Conservation (phyloP, 176 grass and related monocot genomes). For the Chrysopogon serrulatus region DNA sequence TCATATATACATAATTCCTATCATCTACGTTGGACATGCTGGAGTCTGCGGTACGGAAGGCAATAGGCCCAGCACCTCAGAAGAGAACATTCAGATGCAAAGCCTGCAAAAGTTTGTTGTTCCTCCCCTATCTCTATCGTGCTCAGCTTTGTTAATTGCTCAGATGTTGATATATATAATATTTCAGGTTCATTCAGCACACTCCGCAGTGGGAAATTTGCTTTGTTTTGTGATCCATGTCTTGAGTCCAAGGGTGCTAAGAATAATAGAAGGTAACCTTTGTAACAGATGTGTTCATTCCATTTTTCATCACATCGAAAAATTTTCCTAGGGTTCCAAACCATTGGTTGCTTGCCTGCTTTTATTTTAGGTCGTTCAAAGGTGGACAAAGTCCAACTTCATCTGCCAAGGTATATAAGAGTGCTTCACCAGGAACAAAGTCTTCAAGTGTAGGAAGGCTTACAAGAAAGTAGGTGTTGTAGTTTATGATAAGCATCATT, state of each 20-base stretch:
- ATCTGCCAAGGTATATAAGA: slow-evolving; percentile 39
- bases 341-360: neutral
- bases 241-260: slow-evolving; percentile 35
- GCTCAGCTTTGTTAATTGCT: neutral
- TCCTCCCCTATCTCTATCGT: neutral
- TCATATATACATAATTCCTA: too few relatives aligned
- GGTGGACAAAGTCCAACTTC: slow-evolving; percentile 2
- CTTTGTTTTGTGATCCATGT: slow-evolving; percentile 55
- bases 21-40: slow-evolving; percentile 47
- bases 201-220: slow-evolving; percentile 41
- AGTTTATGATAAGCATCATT: neutral
- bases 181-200: slow-evolving; percentile 44
- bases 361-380: slow-evolving; percentile 41
- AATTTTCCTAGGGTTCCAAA: neutral
- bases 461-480: slow-evolving; percentile 59
- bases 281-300: slow-evolving; percentile 8
- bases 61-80: slow-evolving; percentile 43
- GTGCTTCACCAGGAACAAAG: slow-evolving; percentile 37
- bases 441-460: slow-evolving; percentile 37
- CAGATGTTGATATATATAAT: neutral
- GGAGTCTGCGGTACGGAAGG: slow-evolving; percentile 45
- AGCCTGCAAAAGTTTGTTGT: slow-evolving; percentile 41
- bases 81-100: slow-evolving; percentile 44
- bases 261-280: slow-evolving; percentile 25
- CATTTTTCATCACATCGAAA: neutral